Percentiles rank a stretch among this genome's conserved stretches.
phyloP scores from a whole-genome alignment of 805 yeast genomes.

The Hanseniaspora lindneri region DNA sequence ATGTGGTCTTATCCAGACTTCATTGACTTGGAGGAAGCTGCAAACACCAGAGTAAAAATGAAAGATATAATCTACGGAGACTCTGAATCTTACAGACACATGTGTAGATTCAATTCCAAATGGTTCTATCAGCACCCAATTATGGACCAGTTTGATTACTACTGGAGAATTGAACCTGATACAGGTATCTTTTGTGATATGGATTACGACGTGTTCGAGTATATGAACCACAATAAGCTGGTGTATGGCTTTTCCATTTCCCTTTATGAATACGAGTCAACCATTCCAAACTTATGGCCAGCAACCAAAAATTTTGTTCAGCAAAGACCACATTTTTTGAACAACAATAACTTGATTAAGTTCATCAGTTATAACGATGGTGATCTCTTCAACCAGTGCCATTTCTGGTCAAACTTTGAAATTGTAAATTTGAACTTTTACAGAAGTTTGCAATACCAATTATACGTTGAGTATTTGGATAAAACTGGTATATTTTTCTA shows the following conservation, averaged over 20 bases:
- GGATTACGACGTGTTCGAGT: constrained; percentile 67
- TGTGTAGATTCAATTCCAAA: constrained; percentile 84
- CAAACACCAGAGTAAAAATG: constrained; percentile 48
- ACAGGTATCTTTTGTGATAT: constrained; percentile 64
- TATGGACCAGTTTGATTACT: constrained; percentile 61
- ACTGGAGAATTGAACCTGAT: constrained; percentile 90
- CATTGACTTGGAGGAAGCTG: constrained; percentile 66
- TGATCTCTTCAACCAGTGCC: constrained; percentile 66
- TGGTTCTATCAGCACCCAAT: constrained; percentile 65
- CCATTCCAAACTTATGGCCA: constrained; percentile 70
- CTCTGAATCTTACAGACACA: constrained; percentile 66
- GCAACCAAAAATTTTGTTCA: constrained; percentile 53
- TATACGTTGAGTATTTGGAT: constrained; percentile 58
- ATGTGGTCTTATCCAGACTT: constrained; percentile 82
- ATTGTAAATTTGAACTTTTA: constrained; percentile 65
- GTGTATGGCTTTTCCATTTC: constrained; percentile 68
- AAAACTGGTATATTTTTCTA: constrained; percentile 71
- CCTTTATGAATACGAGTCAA: constrained; percentile 53
- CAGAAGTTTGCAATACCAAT: constrained; percentile 55
- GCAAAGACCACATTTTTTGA: constrained; percentile 46
- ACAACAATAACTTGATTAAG: constrained; percentile 50
- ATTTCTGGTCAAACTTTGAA: constrained; percentile 82
- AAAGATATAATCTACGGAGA: constrained; percentile 61
- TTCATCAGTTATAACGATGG: constrained; percentile 65
- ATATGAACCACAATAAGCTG: constrained; percentile 63